phyloP scores from a whole-genome alignment of 352 stramenopile species.

The Globisporangium emineosum region DNA sequence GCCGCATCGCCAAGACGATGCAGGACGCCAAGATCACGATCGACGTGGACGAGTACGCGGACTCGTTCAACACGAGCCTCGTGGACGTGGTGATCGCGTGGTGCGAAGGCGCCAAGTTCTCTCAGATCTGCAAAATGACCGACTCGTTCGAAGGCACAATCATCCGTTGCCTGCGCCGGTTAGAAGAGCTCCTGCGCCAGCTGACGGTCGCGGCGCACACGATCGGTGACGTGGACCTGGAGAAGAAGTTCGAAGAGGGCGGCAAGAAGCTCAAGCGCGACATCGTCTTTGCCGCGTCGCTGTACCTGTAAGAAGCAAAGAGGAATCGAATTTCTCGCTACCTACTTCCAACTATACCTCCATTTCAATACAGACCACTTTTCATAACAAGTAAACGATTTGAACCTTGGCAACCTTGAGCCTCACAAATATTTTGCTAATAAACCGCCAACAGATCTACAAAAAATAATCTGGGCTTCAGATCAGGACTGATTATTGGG shows the following conservation, averaged over 20 bases:
- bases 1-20: conserved; percentile 88
- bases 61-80: conserved; percentile 97
- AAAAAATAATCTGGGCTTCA: no score
- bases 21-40: conserved; percentile 92
- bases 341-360: not conserved
- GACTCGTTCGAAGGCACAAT: conserved; percentile 98
- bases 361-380: conserved; percentile 3
- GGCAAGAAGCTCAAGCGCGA: conserved; percentile 97
- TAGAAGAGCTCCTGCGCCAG: conserved; percentile 98
- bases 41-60: conserved; percentile 97
- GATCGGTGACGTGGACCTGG: conserved; percentile 96
- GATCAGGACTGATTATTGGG: no score
- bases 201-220: conserved; percentile 93
- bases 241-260: conserved; percentile 97
- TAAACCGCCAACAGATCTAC: no score
- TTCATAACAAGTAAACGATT: not conserved
- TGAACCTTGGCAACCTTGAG: not conserved
- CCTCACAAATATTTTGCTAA: no score
- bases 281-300: conserved; percentile 99
- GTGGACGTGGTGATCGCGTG: conserved; percentile 98
- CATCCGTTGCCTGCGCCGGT: conserved; percentile 94
- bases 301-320: conserved; percentile 94
- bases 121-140: conserved; percentile 98
- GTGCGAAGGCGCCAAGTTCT: conserved; percentile 97
- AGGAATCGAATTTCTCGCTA: not conserved